Evolutionary conservation across 2,329 filamentous ascomycete species (phyloP), one percentile per base, ranked within the genome.

Genomic region (Neophaeococcomyces aloes): DNA sequence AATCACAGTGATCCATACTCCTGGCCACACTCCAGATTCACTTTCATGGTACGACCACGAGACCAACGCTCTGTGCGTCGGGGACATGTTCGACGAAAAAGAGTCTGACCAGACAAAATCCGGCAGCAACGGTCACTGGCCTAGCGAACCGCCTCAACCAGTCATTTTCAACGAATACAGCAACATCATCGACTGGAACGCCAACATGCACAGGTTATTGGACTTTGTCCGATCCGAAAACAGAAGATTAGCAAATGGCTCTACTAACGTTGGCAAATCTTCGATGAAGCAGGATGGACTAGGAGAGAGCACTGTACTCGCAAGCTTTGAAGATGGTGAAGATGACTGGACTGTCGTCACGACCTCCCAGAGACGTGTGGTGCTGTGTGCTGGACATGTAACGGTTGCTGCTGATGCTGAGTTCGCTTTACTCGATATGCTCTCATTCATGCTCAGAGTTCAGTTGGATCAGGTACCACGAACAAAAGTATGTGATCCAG

Each of bases 11-110:
- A 34, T 53, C 4, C 48, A 51, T 23, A 54, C 48, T 7, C 52
- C 52, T 23, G 52, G 52, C 6, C 52, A 54, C 41, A 54, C 52
- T 2, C 50, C 50, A 6, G 52, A 54, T 44, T 53, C 50, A 11
- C 40, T 54, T n/a, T 48, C 48, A 7, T 53, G 50, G 48, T 54
- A 54, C 38, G 48, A 54, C 32, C 33, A 44, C 7, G 44, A 49
- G 7, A 35, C 48, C 7, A 37, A 40, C 17, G 38, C 46, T 4
- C 11, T 54, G 2, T 54, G 39, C 21, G 48, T 54, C 7, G 52
- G 52, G 2, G 52, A 54, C 27, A 54, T 47, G 30, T 51, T 54
- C 45, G 53, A 54, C 29, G 42, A 49, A 18, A 44, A 47, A n/a
- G 46, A 52, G 23, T 47, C 44, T 3, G 14, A 30, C 15, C 37